Base-by-base conservation (phyloP, 164 flowering plant genomes). In the grape (Vitis vinifera) region DNA sequence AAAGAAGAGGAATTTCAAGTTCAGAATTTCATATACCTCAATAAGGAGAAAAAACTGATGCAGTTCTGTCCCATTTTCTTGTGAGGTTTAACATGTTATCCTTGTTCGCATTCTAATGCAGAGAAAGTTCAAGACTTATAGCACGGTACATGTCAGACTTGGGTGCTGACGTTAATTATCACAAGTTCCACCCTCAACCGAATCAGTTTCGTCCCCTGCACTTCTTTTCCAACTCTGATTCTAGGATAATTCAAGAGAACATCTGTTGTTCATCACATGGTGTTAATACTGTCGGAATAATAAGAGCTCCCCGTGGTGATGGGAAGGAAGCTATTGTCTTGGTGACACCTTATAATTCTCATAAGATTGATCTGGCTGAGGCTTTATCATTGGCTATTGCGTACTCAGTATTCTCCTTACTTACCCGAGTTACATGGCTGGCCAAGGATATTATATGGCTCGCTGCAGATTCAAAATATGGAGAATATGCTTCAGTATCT, bases 401-500 rank as follows among this genome's bases (percentile, higher is more conserved):
- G 17, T 89, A 83, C 75, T 84, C 99, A 12, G 81, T 91, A 31
- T 87, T 95, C 78, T 91, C 97, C 57, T 77, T 89, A 65, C 86
- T 95, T 10, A 68, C 88, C 66, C 87, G 73, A 80, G 99, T 88
- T 52, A 79, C 89, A 59, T 95, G 99, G 99, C 86, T 96, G 72
- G 97, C 99, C 67, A 96, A 93, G 75, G 98, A 93, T 81, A 81
- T 96, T 64, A 79, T 96, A 70, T 96, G 98, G 99, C 87, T 96
- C 68, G 91, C 90, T 66, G 93, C 97, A 13, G 99, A 93, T 83
- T 87, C 97, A 60, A 84, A 67, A 30, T 85, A 82, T 82, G 99
- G 98, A 62, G 97, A 91, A 76, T 84, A 90, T 80, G 72, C 82
- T 58, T 77, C 94, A 16, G 95, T 96, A 80, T 73, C 84, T 81